phyloP scores from a whole-genome alignment of 345 rosid species.

The Citrus inodora region DNA sequence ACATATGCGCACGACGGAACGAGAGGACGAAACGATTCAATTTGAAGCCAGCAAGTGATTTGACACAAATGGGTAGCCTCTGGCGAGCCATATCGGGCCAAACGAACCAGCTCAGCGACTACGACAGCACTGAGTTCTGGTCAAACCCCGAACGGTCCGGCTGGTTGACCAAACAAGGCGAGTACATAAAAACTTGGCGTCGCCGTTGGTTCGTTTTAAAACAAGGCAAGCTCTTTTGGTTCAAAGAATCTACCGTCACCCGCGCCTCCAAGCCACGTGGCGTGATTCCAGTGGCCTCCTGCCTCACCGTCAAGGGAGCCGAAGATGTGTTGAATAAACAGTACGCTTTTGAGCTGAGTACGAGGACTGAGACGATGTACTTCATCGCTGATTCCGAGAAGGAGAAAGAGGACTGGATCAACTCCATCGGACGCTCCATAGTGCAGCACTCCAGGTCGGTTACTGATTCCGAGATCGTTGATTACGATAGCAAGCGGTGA shows the following conservation, averaged over 20 bases:
- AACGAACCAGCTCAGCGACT: slow-evolving; percentile 25
- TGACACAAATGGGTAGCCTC: slow-evolving; percentile 27
- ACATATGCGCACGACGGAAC: too few relatives aligned
- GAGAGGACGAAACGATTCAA: too few relatives aligned
- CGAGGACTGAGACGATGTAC: slow-evolving; percentile 54
- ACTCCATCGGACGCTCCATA: slow-evolving; percentile 69
- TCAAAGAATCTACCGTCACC: slow-evolving; percentile 58
- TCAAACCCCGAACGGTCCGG: slow-evolving; percentile 59
- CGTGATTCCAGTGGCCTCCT: slow-evolving; percentile 52
- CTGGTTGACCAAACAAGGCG: slow-evolving; percentile 70
- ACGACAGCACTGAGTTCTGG: slow-evolving; percentile 65
- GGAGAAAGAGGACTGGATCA: slow-evolving; percentile 83
- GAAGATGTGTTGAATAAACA: slow-evolving; percentile 62
- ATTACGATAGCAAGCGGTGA: slow-evolving; percentile 49
- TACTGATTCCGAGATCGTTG: slow-evolving; percentile 67
- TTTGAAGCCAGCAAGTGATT: too few relatives aligned
- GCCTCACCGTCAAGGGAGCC: slow-evolving; percentile 72
- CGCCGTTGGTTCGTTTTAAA: slow-evolving; percentile 77
- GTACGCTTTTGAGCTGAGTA: slow-evolving; percentile 60
- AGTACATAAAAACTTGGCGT: slow-evolving; percentile 74
- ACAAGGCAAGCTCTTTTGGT: slow-evolving; percentile 71
- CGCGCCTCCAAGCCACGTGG: slow-evolving; percentile 64
- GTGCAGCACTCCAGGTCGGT: slow-evolving; percentile 73
- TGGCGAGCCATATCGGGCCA: slow-evolving; percentile 44
- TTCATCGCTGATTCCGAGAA: slow-evolving; percentile 72